Base-by-base conservation (phyloP, 2,329 filamentous ascomycete species). In the Pestalotiopsis fici region DNA sequence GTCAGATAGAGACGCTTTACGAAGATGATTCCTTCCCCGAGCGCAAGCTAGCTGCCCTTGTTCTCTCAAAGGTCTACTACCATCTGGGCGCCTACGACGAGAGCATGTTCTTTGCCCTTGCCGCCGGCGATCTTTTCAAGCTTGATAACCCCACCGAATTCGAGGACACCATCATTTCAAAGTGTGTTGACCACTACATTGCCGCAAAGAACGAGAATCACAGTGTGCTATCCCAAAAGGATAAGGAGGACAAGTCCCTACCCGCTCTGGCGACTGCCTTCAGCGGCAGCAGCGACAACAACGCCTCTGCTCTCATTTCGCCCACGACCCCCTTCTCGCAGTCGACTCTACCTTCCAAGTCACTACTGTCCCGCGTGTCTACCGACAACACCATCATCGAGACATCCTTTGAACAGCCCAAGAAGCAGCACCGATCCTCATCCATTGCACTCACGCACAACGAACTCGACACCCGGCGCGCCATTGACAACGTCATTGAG, bases 71-170 rank as follows among this genome's bases (percentile, higher is more conserved):
- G 87, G 94, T 98, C 73, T 99, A 98, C 85, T 99, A 98, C 79
- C 96, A 99, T 79, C 90, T 99, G 65, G 94, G 98, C 82, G 96
- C 96, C 80, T 99, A 99, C 85, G 96, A 98, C 79, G 96, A 99
- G 84, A 98, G 95, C 82, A 98, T 99, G 95, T 93, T 93, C 64
- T 98, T 99, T 81, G 96, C 96, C 71, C 89, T 99, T 59, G 95
- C 94, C 68, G 95, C 96, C 27, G 96, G 96, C 69, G 93, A 98
- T 78, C 90, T 97, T 62, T 98, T 99, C 86, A 93, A 97, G 83
- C 88, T 98, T 72, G 93, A 98, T 76, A 88, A 91, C 65, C 91
- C 93, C 64, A 93, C 94, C 81, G 96, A 99, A 84, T 99, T 97
- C 77, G 96, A 99, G 81, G 95, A 99, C 84, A 99, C 96, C 67